Evolutionary conservation across 176 grass and related monocot genomes (phyloP), one percentile per base, ranked within the genome.

Genomic region (Puccinellia tenuiflora): DNA sequence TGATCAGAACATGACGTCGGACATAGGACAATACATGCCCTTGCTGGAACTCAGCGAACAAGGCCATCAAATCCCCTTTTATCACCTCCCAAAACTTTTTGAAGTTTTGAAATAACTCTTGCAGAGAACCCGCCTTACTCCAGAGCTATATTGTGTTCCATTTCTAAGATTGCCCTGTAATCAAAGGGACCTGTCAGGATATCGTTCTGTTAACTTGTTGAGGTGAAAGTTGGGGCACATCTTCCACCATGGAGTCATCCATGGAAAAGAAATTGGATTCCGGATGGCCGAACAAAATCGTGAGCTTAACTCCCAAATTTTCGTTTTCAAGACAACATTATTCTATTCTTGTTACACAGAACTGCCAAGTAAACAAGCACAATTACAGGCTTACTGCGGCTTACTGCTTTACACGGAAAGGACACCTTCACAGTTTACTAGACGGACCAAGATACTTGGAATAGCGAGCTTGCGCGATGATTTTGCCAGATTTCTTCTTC

Each of bases 391-490:
- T 59, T 77, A 17, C 53, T 18, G 24, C n/a, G 35, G 31, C 5
- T 59, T 77, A 17, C 53, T 18, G 24, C n/a, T 78, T 55, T 43
- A 78, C 15, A 29, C 20, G 2, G 8, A 15, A 60, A 78, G 22
- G 22, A 35, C 45, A 40, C 14, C 14, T 69, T 81, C 81, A 96
- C 7, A 96, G 82, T 43, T 96, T 96, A 68, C 93, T 96, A 74
- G 86, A 80, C 53, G 84, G 79, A 20, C 85, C 92, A 47, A 98
- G 92, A 84, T 93, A 95, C 52, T 98, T 98, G 83, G 96, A 93
- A 77, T 95, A 93, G 57, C 96, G 90, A 53, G 90, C 96, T 82
- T 95, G 93, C 28, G 96, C 90, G 7, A 95, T 91, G 77, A 93
- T 86, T 76, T 93, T 98, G 22, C 92, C 89, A 29, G 89, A 90